These are phyloP conservation scores for Hansenula lynferdii DNA, from an alignment of 1,139 yeast genomes.

Conservation along the genomic window DNA sequence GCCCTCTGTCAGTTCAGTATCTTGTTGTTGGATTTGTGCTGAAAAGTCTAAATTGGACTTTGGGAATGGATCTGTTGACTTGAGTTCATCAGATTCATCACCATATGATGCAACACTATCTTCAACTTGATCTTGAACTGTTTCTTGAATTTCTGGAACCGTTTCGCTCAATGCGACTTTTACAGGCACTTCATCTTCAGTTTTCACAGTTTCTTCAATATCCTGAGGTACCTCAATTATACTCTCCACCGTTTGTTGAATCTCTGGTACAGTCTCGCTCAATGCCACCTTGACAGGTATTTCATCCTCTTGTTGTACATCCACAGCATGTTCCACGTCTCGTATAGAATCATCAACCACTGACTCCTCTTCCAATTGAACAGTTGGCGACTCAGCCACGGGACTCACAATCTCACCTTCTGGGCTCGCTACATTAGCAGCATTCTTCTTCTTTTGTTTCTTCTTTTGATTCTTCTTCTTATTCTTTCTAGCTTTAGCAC, in stretches of 20 bases:
- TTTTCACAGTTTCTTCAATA: background rate
- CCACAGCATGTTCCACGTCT: background rate
- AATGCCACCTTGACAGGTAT: too few species aligned
- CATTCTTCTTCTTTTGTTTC: conserved; percentile 4
- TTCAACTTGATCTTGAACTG: background rate
- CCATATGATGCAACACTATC: background rate
- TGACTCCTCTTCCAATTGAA: too few species aligned
- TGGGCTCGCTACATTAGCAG: background rate
- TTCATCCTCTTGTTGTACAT: background rate
- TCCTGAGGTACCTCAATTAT: background rate
- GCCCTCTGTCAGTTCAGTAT: background rate
- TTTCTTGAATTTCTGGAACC: background rate
- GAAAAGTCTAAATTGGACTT: too few species aligned
- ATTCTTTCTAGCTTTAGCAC: background rate
- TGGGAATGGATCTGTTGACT: background rate
- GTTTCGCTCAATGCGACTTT: background rate
- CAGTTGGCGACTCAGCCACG: background rate
- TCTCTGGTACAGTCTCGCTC: too few species aligned
- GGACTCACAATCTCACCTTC: background rate
- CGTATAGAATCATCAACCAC: background rate
- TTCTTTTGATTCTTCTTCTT: conserved; percentile 8
- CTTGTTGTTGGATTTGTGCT: too few species aligned
- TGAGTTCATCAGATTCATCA: too few species aligned
- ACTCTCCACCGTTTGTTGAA: too few species aligned
- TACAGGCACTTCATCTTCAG: background rate